Evolutionary conservation across 306 rosid species (phyloP).

Genomic region (Begonia fuchsioides): DNA sequence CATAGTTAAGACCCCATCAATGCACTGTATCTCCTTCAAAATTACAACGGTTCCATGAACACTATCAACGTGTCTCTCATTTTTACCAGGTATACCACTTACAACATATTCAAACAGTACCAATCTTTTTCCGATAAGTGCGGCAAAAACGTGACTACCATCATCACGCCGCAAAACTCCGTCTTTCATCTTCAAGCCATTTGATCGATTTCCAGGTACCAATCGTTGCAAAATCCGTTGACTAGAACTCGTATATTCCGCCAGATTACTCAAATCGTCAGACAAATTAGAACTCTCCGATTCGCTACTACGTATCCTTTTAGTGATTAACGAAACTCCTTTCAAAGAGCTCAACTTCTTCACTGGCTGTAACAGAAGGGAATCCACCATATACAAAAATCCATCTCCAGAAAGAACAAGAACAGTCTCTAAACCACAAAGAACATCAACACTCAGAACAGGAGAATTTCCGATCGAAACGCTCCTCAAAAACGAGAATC

Average conservation of each 20-base stretch:
- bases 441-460: constrained; percentile 32
- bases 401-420: constrained; percentile 53
- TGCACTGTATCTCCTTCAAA: constrained; percentile 67
- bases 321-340: constrained; percentile 44
- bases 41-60: constrained; percentile 33
- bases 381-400: constrained; percentile 50
- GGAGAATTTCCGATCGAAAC: constrained; percentile 37
- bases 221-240: constrained; percentile 59
- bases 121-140: constrained; percentile 49
- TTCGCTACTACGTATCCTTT: constrained; percentile 35
- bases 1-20: constrained; percentile 62
- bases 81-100: constrained; percentile 29
- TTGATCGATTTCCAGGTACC: constrained; percentile 50
- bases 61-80: constrained; percentile 31
- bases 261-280: constrained; percentile 10
- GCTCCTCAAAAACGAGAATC: constrained; percentile 31
- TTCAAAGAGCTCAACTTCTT: constrained; percentile 41
- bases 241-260: constrained; percentile 23
- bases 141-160: constrained; percentile 40
- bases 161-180: constrained; percentile 30
- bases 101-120: constrained; percentile 54
- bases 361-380: constrained; percentile 28
- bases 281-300: constrained; percentile 31
- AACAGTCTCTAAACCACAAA: constrained; percentile 37
- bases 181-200: constrained; percentile 56